phyloP scores from a whole-genome alignment of 2,329 filamentous ascomycete species.

The Aaosphaeria arxii region DNA sequence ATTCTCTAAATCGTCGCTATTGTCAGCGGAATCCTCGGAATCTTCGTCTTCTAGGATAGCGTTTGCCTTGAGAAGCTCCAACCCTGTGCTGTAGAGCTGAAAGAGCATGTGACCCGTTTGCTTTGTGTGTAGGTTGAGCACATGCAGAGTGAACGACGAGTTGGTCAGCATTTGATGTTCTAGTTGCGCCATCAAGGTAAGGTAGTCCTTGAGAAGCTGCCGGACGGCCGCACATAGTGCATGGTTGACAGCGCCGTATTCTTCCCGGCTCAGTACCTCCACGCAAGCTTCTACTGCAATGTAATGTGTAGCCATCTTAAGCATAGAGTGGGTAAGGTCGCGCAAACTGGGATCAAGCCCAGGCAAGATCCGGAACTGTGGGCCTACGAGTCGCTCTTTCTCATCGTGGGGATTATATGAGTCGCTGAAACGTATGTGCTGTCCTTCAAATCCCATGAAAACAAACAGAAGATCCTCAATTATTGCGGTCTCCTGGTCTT shows the following conservation, averaged over 20 bases:
- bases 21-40: constrained; percentile 65
- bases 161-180: constrained; percentile 92
- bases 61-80: constrained; percentile 82
- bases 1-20: constrained; percentile 83
- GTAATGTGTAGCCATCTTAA: constrained; percentile 93
- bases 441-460: constrained; percentile 98
- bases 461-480: constrained; percentile 90
- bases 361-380: constrained; percentile 72
- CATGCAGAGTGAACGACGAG: constrained; percentile 84
- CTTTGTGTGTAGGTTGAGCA: constrained; percentile 87
- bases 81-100: constrained; percentile 77
- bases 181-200: constrained; percentile 87
- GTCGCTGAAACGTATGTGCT: constrained; percentile 85
- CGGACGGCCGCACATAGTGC: constrained; percentile 93
- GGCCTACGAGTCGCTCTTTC: constrained; percentile 81
- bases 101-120: constrained; percentile 88
- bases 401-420: constrained; percentile 81
- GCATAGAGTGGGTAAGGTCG: constrained; percentile 82
- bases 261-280: constrained; percentile 87
- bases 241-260: constrained; percentile 94
- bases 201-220: constrained; percentile 87
- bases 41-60: constrained; percentile 77
- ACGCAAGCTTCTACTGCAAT: constrained; percentile 88
- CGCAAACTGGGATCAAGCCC: constrained; percentile 89
- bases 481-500: constrained; percentile 81